Conservation (phyloP, 495 filamentous ascomycete species). For the Lasiosphaeris hirsuta region DNA sequence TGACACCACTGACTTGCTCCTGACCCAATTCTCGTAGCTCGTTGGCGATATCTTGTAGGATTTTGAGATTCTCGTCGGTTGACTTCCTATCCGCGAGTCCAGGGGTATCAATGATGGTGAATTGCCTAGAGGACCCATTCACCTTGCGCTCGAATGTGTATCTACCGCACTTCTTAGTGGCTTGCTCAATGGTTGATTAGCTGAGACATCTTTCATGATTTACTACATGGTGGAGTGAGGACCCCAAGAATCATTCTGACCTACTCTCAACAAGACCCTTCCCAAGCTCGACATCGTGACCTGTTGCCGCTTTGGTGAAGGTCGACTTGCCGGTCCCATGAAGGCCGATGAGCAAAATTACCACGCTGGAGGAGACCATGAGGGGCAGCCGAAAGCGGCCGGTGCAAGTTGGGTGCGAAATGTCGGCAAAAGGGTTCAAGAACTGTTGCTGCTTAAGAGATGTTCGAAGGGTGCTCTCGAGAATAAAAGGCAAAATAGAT, state of each 20-base stretch:
- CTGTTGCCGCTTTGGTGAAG: background rate
- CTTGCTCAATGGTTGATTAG: background rate
- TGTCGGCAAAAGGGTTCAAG: no score
- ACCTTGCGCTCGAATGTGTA: background rate
- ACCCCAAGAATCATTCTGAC: background rate
- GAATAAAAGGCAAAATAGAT: no score
- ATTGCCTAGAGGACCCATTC: no score
- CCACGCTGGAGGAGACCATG: background rate
- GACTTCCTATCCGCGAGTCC: background rate
- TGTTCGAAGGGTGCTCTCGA: no score
- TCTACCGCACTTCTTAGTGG: background rate
- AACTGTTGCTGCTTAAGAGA: no score
- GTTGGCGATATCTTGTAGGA: background rate
- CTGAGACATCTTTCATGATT: background rate
- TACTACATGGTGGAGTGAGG: background rate
- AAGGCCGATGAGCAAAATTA: background rate
- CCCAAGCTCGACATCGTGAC: background rate
- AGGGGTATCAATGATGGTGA: slow-evolving; percentile 2
- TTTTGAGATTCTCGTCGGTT: background rate
- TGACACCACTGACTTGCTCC: background rate
- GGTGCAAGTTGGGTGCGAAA: no score
- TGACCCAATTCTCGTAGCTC: background rate
- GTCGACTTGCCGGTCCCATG: slow-evolving; percentile 2
- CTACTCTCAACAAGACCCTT: background rate
- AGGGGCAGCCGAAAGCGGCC: background rate